phyloP scores from a whole-genome alignment of 129 eudicot species.

The Daucus carota region DH1_v3.0 NC_030383.2:62698501-62699000 shows the following conservation, averaged over 20 bases:
- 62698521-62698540: conserved; percentile 57
- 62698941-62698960: conserved; percentile 43
- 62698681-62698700: conserved; percentile 42
- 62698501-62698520: conserved; percentile 32
- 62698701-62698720: conserved; percentile 42
- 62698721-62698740: conserved; percentile 38
- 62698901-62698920: conserved; percentile 51
- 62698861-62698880: conserved; percentile 44
- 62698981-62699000: conserved; percentile 43
- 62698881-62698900: conserved; percentile 36
- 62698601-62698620: conserved; percentile 56
- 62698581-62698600: conserved; percentile 49
- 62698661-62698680: conserved; percentile 52
- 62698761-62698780: conserved; percentile 41
- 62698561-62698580: conserved; percentile 31
- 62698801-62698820: conserved; percentile 49
- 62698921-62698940: conserved; percentile 35
- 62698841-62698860: conserved; percentile 47
- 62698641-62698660: conserved; percentile 24
- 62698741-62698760: conserved; percentile 49
- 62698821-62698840: conserved; percentile 47
- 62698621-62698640: conserved; percentile 43
- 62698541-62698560: conserved; percentile 31
- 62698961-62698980: conserved; percentile 48
- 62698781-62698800: conserved; percentile 38